Percentiles rank a stretch among this genome's conserved stretches.
These are phyloP conservation scores for Pugionium dolabratum DNA, from an alignment of 345 rosid genomes.

Conservation along the genomic window DNA sequence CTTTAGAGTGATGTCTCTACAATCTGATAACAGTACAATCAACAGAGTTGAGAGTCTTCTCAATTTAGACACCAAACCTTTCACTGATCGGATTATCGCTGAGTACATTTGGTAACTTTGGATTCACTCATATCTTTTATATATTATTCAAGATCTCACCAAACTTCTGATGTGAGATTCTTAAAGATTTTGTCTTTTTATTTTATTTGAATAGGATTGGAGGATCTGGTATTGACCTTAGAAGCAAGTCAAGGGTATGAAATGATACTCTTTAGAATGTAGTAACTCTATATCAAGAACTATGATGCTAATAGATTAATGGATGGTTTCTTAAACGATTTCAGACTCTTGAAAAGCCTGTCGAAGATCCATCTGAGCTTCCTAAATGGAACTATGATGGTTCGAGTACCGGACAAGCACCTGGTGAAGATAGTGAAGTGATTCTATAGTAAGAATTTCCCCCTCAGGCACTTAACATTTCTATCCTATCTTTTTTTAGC, in stretches of 20 bases:
- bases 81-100: conserved; percentile 81
- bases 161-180: neutral
- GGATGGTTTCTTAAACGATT: conserved; percentile 22
- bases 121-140: neutral
- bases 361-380: conserved; percentile 89
- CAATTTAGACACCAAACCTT: conserved; percentile 79
- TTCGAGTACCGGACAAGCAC: conserved; percentile 97
- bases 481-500: neutral
- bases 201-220: conserved; percentile 66
- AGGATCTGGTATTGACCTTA: conserved; percentile 79
- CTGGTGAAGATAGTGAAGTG: conserved; percentile 98
- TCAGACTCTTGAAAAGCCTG: conserved; percentile 84
- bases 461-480: neutral
- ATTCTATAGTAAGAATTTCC: conserved; percentile 76
- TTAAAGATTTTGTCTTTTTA: no score
- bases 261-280: conserved; percentile 20
- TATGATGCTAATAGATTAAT: neutral
- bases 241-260: conserved; percentile 91
- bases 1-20: conserved; percentile 63
- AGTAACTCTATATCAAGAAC: no score
- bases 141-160: no score
- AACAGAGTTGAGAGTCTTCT: conserved; percentile 76
- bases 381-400: conserved; percentile 99
- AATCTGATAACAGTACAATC: conserved; percentile 66
- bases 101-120: conserved; percentile 86